phyloP scores from a whole-genome alignment of 2,329 filamentous ascomycete species.

The Alternaria longipes region DNA sequence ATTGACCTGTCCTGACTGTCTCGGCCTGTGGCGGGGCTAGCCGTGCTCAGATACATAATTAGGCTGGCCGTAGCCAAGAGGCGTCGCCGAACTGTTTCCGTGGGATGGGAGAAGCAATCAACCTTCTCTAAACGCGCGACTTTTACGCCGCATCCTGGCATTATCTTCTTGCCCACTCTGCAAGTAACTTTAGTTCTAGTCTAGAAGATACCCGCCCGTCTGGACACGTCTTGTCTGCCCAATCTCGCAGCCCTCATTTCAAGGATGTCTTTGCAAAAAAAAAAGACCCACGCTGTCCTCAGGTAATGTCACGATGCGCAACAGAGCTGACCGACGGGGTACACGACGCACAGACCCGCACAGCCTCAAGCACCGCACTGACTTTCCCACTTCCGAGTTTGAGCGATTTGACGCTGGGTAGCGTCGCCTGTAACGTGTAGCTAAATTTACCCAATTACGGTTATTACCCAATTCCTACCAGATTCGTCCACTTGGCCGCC shows the following conservation, averaged over 20 bases:
- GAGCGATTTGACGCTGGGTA: constrained; percentile 47
- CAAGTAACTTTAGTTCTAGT: not conserved
- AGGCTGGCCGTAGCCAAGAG: constrained; percentile 47
- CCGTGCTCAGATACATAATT: constrained; percentile 30
- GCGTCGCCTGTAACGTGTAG: constrained; percentile 36
- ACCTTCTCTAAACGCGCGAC: constrained; percentile 19
- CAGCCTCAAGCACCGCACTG: constrained; percentile 33
- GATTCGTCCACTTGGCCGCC: constrained; percentile 26
- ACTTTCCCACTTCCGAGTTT: constrained; percentile 38
- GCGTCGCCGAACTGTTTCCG: constrained; percentile 50
- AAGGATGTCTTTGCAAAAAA: not conserved
- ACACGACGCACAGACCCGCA: constrained; percentile 23
- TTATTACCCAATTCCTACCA: constrained; percentile 20
- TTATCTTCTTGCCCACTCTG: constrained; percentile 28
- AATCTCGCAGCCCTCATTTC: not conserved
- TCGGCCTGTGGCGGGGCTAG: constrained; percentile 47
- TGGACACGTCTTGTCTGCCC: not conserved
- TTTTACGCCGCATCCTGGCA: constrained; percentile 15
- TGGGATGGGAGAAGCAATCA: constrained; percentile 51
- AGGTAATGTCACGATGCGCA: constrained; percentile 1
- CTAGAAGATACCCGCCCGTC: not conserved
- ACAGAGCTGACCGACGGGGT: constrained; percentile 11
- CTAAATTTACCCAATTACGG: constrained; percentile 40
- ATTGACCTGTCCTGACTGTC: constrained; percentile 26
- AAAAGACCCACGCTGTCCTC: not conserved